A percentile compares a stretch with the other conserved stretches of the same genome.
Evolutionary conservation across 164 flowering plant species (phyloP).

Genomic region (Stephania cephalantha): DNA sequence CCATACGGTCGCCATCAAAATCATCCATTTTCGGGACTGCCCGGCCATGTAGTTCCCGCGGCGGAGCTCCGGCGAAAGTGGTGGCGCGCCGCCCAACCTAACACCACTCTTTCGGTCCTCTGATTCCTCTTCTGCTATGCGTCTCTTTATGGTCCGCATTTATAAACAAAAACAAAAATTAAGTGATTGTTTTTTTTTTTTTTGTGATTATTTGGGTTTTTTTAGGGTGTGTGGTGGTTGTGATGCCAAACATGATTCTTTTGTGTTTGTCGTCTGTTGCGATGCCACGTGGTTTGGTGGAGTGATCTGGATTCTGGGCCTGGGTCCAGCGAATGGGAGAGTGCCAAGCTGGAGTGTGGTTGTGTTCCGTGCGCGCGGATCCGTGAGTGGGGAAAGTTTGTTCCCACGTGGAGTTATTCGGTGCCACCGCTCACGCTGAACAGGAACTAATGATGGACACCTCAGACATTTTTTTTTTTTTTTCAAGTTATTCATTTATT

Average conservation of each 20-base stretch:
- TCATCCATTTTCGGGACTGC: slow-evolving; percentile 86
- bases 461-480: not conserved
- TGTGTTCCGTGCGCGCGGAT: not conserved
- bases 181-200: not conserved
- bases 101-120: not conserved
- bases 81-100: not conserved
- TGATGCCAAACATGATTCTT: not conserved
- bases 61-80: not conserved
- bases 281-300: not conserved
- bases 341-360: not conserved
- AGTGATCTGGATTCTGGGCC: not conserved
- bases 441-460: not conserved
- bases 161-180: not conserved
- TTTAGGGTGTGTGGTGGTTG: not conserved
- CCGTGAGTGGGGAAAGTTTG: not conserved
- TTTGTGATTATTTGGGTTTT: not conserved
- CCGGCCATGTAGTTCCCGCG: slow-evolving; percentile 40
- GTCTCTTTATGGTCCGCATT: not conserved
- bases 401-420: not conserved
- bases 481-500: too few relatives aligned
- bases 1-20: slow-evolving; percentile 84
- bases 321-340: not conserved
- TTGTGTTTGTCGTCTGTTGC: not conserved
- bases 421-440: not conserved
- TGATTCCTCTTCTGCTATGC: not conserved